A percentile compares a stretch with the other conserved stretches of the same genome.
These are phyloP conservation scores for Lanmaoa pseudosensibilis DNA, from an alignment of 768 basidiomycete species.

Conservation along the genomic window DNA sequence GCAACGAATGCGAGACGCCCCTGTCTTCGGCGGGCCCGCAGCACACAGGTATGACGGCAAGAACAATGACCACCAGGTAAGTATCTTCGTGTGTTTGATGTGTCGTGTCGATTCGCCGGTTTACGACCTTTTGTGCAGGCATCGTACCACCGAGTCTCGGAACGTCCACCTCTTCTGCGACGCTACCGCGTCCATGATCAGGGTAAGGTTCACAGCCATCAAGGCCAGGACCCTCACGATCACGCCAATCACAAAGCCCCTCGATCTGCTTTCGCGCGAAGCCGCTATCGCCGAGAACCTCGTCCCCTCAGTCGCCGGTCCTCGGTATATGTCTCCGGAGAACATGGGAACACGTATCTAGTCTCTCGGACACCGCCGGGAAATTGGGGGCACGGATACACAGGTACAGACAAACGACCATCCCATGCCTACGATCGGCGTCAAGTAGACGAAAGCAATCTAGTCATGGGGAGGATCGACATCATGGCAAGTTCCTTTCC, in stretches of 20 bases:
- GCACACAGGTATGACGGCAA: neutral
- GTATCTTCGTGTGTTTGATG: neutral
- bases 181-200: slow-evolving; percentile 7
- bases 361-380: slow-evolving; percentile 17
- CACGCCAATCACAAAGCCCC: slow-evolving; percentile 7
- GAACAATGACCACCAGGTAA: slow-evolving; percentile 9
- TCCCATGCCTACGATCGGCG: slow-evolving; percentile 5
- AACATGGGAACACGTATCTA: slow-evolving; percentile 29
- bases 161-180: slow-evolving; percentile 19
- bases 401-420: neutral
- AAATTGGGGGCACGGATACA: neutral
- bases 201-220: neutral
- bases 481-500: slow-evolving; percentile 43
- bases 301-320: slow-evolving; percentile 15
- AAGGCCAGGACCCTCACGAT: neutral
- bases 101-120: neutral
- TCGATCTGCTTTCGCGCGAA: slow-evolving; percentile 22
- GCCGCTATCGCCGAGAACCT: slow-evolving; percentile 16
- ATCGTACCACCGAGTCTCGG: neutral
- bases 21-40: neutral
- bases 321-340: slow-evolving; percentile 24
- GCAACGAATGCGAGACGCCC: neutral
- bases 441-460: slow-evolving; percentile 15
- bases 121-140: neutral
- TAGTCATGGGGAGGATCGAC: slow-evolving; percentile 45